A percentile compares a stretch with the other conserved stretches of the same genome.
phyloP scores from a whole-genome alignment of 2,329 filamentous ascomycete species.

The Colletotrichum sp. region DNA sequence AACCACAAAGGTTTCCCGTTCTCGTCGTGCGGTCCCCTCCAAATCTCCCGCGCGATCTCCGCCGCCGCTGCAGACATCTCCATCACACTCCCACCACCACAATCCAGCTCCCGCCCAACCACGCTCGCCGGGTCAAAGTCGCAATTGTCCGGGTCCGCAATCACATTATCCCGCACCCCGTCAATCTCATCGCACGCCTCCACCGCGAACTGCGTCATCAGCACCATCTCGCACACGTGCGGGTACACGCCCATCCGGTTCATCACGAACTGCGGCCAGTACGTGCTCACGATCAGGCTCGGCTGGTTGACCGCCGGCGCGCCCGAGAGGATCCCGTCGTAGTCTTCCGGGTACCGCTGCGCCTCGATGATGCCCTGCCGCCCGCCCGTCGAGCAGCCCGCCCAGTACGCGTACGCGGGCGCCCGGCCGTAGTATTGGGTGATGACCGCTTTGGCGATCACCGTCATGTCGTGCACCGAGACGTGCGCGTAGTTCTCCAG shows the following conservation, averaged over 20 bases:
- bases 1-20: slow-evolving; percentile 9
- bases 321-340: slow-evolving; percentile 57
- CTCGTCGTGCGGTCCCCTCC: slow-evolving; percentile 4
- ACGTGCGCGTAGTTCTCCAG: slow-evolving; percentile 14
- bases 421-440: slow-evolving; percentile 50
- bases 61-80: slow-evolving; percentile 10
- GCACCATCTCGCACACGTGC: slow-evolving; percentile 27
- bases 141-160: slow-evolving; percentile 13
- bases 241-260: slow-evolving; percentile 10
- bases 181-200: slow-evolving; percentile 20
- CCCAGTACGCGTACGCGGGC: slow-evolving; percentile 51
- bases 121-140: slow-evolving; percentile 28
- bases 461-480: slow-evolving; percentile 33
- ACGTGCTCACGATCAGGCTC: slow-evolving; percentile 16
- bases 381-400: slow-evolving; percentile 60
- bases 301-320: slow-evolving; percentile 42
- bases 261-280: slow-evolving; percentile 23
- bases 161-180: slow-evolving; percentile 14
- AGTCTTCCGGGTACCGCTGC: slow-evolving; percentile 56
- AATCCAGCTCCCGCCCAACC: slow-evolving; percentile 20
- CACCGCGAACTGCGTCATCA: slow-evolving; percentile 29
- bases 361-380: slow-evolving; percentile 59
- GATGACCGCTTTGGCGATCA: slow-evolving; percentile 52
- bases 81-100: slow-evolving; percentile 28
- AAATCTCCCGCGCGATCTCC: slow-evolving; percentile 9